These are phyloP conservation scores for Vitis cinerea DNA, from an alignment of 164 flowering plant species.

Conservation along the genomic window DNA sequence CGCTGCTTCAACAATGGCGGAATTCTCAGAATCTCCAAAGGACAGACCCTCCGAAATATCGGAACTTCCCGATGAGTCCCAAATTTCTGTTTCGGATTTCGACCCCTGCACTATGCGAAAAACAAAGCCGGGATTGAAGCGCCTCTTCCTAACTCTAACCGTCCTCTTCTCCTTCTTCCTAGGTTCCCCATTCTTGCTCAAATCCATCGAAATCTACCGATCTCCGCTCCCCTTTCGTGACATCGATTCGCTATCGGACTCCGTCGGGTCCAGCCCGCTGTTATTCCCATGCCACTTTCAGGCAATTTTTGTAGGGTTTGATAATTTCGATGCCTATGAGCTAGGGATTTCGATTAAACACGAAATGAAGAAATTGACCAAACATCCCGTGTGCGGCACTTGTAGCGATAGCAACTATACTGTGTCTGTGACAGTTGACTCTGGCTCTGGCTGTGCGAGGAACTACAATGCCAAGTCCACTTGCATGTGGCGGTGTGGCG, in stretches of 20 bases:
- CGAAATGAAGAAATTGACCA: conserved; percentile 34
- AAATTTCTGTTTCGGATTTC: conserved; percentile 20
- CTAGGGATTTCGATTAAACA: conserved; percentile 39
- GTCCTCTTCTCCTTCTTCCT: conserved; percentile 74
- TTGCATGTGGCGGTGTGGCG: conserved; percentile 54
- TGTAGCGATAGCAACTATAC: conserved; percentile 39
- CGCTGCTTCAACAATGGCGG: conserved; percentile 17
- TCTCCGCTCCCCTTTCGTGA: conserved; percentile 78
- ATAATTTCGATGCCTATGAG: conserved; percentile 19
- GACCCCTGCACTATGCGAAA: conserved; percentile 54
- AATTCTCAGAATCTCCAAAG: conserved; percentile 10
- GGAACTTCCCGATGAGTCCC: background rate
- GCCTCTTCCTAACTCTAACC: conserved; percentile 58
- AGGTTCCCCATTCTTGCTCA: conserved; percentile 74
- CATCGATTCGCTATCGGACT: conserved; percentile 54
- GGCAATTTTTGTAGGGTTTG: conserved; percentile 54
- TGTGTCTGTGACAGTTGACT: conserved; percentile 59
- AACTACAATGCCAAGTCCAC: conserved; percentile 7
- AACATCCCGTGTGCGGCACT: conserved; percentile 42
- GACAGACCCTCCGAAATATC: background rate
- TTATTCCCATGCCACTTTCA: conserved; percentile 71
- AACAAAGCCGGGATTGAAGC: conserved; percentile 75
- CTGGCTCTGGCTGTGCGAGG: conserved; percentile 31
- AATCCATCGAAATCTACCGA: conserved; percentile 84
- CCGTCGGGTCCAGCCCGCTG: conserved; percentile 43